Evolutionary conservation across 495 filamentous ascomycete species (phyloP).

Genomic region (Penicillium bovifimosum): DNA sequence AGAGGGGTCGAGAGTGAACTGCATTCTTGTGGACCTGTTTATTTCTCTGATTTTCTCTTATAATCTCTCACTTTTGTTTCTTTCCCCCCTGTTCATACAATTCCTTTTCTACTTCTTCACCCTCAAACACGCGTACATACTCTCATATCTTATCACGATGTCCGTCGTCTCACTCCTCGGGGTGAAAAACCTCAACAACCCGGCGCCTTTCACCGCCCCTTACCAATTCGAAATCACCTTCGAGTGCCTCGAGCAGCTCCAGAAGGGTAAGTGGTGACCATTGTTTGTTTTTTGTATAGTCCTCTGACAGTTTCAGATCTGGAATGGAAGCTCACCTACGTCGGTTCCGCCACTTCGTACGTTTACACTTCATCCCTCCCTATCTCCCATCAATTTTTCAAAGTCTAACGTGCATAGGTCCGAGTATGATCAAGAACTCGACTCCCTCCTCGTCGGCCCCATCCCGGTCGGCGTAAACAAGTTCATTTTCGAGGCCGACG

Average conservation of each 20-base stretch:
- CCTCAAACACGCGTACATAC: constrained; percentile 16
- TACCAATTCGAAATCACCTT: constrained; percentile 99
- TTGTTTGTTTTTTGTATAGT: neutral
- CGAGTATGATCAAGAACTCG: constrained; percentile 96
- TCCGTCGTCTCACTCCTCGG: constrained; percentile 93
- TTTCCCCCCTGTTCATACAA: constrained; percentile 72
- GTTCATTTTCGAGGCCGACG: constrained; percentile 94
- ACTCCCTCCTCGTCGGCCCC: constrained; percentile 90
- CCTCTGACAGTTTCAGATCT: constrained; percentile 57
- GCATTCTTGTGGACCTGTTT: constrained; percentile 27
- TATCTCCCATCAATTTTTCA: constrained; percentile 7
- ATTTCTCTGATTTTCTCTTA: constrained; percentile 13
- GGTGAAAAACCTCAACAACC: constrained; percentile 94
- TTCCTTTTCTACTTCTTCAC: constrained; percentile 32
- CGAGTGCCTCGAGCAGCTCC: constrained; percentile 87
- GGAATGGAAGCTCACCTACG: constrained; percentile 98
- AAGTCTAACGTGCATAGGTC: constrained; percentile 48
- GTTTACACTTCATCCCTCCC: constrained; percentile 22
- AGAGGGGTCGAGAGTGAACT: constrained; percentile 13
- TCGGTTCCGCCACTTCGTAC: constrained; percentile 95
- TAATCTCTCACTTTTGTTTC: constrained; percentile 5
- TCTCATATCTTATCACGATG: constrained; percentile 53
- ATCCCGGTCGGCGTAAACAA: constrained; percentile 97
- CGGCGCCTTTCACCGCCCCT: constrained; percentile 77
- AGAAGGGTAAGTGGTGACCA: constrained; percentile 62